Evolutionary conservation across 495 filamentous ascomycete genomes (phyloP).

Genomic region (Talaromyces nanjingensis): DNA sequence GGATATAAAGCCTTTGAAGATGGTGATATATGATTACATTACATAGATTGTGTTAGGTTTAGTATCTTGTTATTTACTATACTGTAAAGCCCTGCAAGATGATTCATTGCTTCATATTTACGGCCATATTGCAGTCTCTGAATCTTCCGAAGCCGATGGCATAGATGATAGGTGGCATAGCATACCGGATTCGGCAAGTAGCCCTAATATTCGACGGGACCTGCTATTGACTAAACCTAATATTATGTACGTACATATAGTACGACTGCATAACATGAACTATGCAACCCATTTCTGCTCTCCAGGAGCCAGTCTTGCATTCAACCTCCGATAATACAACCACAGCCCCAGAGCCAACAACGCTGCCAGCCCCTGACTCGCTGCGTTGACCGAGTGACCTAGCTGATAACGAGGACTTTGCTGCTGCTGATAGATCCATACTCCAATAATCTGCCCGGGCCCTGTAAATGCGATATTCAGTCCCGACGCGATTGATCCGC

Average conservation of each 20-base stretch:
- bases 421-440: conserved; percentile 1
- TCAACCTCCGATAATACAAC: not conserved
- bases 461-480: not conserved
- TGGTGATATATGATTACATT: not conserved
- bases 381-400: not conserved
- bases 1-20: not conserved
- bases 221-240: not conserved
- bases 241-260: not conserved
- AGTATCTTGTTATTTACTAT: not conserved
- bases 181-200: not conserved
- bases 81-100: no score
- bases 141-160: not conserved
- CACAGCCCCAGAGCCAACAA: not conserved
- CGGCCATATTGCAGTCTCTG: not conserved
- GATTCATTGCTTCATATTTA: not conserved
- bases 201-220: not conserved
- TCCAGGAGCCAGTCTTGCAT: not conserved
- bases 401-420: not conserved
- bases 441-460: conserved; percentile 1
- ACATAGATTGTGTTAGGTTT: not conserved
- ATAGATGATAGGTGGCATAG: not conserved
- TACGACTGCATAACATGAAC: not conserved
- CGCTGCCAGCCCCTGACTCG: not conserved
- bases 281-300: conserved; percentile 1
- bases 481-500: not conserved